Base-by-base conservation (phyloP, 2,329 filamentous ascomycete species). In the Fusarium sp. region DNA sequence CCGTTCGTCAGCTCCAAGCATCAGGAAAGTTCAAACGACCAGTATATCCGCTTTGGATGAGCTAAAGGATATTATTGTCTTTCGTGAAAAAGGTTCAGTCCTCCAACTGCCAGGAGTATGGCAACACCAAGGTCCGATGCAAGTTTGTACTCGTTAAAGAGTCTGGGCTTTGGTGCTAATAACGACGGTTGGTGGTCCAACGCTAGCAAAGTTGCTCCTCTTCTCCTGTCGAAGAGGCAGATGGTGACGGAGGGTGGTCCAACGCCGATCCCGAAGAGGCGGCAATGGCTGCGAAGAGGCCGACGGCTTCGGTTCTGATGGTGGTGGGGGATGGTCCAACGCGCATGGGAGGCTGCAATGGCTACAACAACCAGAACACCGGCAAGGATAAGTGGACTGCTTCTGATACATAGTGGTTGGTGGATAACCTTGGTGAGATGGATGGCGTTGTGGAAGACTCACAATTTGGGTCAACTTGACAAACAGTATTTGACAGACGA, bases 31-130 rank as follows among this genome's bases (percentile, higher is more conserved):
- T n/a, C n/a, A n/a, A n/a, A n/a, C n/a, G n/a, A n/a, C n/a, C n/a
- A n/a, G n/a, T n/a, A n/a, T n/a, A n/a, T n/a, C n/a, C n/a, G n/a
- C n/a, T n/a, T n/a, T n/a, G n/a, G n/a, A n/a, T n/a, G n/a, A n/a
- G n/a, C n/a, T n/a, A n/a, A n/a, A n/a, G n/a, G n/a, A n/a, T n/a
- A n/a, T n/a, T n/a, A n/a, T n/a, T n/a, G n/a, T 13, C 29, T 41
- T 17, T 43, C 80, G 79, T 78, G 78, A 77, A 72, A 72, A 80
- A 80, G 52, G 78, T 80, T 8, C 76, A 80, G 63, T 80, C 78
- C 55, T 68, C 47, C 49, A 80, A 80, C 65, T 80, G 79, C 53
- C 75, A 80, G 54, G 69, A 79, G 60, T 80, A 72, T 35, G 79
- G 79, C 11, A 78, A 80, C 56, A 80, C 79, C 56, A 79, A 79